Evolutionary conservation across 75 land plant species (phyloP), one percentile per base, ranked within the genome.

Genomic region (Selaginella tamariscina): DNA sequence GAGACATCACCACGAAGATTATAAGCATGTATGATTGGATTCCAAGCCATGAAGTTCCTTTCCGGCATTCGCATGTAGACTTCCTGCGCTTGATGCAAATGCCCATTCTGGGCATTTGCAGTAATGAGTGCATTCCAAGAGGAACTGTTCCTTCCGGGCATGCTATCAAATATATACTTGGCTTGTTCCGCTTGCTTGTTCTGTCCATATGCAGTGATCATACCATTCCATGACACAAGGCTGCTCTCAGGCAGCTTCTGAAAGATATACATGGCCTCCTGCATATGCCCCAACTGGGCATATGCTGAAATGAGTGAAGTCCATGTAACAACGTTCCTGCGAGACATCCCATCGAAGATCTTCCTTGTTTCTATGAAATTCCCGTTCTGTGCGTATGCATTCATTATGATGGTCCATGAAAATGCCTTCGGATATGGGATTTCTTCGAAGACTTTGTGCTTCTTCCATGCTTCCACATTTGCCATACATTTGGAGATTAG

Each of bases 361-460:
- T 59, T n/a, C 62, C 23, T 21, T 9, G 26, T 27, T 23, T 59
- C 18, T 23, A 2, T n/a, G 8, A 59, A 2, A 59, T 59, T n/a
- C 18, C 62, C 62, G 21, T n/a, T 59, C 26, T 59, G 62, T 5
- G 62, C 62, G 26, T 59, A 59, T 9, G 62, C 62, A 59, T 5
- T 27, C 26, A 59, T 59, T 5, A 59, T 59, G 23, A 59, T 59
- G 24, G 18, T 59, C 62, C 62, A 59, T n/a, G 62, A 59, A n/a
- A 59, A 59, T 9, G 26, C 26, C 9, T 59, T 59, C 8, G 62
- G n/a, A 21, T 8, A 9, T n/a, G 26, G 24, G 26, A 59, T 59
- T n/a, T 23, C 8, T 5, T 23, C 62, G 26, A 59, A 59, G 9
- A 59, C 26, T 5, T 2, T 23, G 26, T 5, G 62, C 62, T 9